phyloP scores from a whole-genome alignment of 225 moss, liverwort and hornwort species.

The Lunularia cruciata region DNA sequence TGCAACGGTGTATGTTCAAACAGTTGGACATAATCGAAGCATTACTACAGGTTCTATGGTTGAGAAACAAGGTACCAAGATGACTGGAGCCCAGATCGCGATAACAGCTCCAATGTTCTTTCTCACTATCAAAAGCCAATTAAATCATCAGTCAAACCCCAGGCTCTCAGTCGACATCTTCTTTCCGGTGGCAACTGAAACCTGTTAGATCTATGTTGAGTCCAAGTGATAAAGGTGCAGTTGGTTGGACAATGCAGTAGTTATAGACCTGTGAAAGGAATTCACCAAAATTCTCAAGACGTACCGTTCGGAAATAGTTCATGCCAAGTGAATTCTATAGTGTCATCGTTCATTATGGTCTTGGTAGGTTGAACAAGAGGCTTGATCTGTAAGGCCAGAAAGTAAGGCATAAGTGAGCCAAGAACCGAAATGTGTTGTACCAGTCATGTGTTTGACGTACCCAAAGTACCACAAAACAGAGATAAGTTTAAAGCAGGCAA shows the following conservation, averaged over 20 bases:
- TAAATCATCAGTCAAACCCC: no score
- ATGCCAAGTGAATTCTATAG: slow-evolving; percentile 72
- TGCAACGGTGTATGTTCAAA: not conserved
- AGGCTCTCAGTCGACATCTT: no score
- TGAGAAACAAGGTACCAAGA: slow-evolving; percentile 51
- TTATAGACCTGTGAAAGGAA: no score
- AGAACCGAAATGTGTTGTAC: no score
- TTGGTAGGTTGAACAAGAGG: slow-evolving; percentile 81
- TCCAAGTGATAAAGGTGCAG: no score
- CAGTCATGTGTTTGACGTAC: no score
- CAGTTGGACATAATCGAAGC: not conserved
- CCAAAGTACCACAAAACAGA: no score
- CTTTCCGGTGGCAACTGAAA: no score
- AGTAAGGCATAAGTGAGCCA: no score
- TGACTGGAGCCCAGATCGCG: slow-evolving; percentile 90
- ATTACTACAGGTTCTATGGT: not conserved
- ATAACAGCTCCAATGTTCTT: slow-evolving; percentile 78
- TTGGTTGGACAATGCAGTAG: no score
- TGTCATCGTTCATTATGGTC: slow-evolving; percentile 66
- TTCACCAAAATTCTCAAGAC: not conserved
- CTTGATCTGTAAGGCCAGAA: slow-evolving; percentile 50
- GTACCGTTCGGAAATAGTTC: slow-evolving; percentile 90
- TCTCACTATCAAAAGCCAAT: slow-evolving; percentile 49
- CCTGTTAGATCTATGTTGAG: no score
- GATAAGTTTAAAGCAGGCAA: no score